These are phyloP conservation scores for Rhodotorula diobovata DNA, from an alignment of 768 basidiomycete species.

Conservation along the genomic window DNA sequence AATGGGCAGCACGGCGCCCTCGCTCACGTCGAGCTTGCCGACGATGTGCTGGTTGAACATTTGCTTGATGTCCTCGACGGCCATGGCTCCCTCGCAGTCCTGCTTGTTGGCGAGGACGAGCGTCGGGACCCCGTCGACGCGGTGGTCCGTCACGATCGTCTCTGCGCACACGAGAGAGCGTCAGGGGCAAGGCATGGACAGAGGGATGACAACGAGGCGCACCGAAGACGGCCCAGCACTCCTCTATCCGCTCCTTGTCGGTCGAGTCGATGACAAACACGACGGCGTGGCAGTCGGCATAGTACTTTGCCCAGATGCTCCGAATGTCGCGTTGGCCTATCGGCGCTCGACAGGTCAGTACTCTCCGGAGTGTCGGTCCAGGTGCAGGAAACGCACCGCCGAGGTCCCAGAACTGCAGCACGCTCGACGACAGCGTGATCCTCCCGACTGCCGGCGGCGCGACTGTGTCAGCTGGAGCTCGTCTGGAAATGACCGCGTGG, in stretches of 20 bases:
- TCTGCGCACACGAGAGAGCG: constrained; percentile 41
- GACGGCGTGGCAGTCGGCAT: constrained; percentile 94
- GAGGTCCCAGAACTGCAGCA: constrained; percentile 94
- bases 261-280: constrained; percentile 91
- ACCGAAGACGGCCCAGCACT: constrained; percentile 99
- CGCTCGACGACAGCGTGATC: constrained; percentile 84
- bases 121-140: constrained; percentile 82
- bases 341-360: too few relatives aligned
- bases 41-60: constrained; percentile 49
- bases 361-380: fast-evolving
- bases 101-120: constrained; percentile 95
- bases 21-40: constrained; percentile 43
- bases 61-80: constrained; percentile 83
- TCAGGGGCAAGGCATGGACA: too few relatives aligned
- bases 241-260: constrained; percentile 75
- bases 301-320: constrained; percentile 89
- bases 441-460: constrained; percentile 64
- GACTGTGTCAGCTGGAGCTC: too few relatives aligned
- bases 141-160: constrained; percentile 81
- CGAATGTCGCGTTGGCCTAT: constrained; percentile 86
- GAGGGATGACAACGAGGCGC: constrained; percentile 42
- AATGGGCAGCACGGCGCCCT: constrained; percentile 64
- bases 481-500: too few relatives aligned
- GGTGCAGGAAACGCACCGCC: constrained; percentile 50
- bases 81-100: constrained; percentile 71